Conservation (phyloP, 768 basidiomycete genomes). For the Amanita rimosa region DNA sequence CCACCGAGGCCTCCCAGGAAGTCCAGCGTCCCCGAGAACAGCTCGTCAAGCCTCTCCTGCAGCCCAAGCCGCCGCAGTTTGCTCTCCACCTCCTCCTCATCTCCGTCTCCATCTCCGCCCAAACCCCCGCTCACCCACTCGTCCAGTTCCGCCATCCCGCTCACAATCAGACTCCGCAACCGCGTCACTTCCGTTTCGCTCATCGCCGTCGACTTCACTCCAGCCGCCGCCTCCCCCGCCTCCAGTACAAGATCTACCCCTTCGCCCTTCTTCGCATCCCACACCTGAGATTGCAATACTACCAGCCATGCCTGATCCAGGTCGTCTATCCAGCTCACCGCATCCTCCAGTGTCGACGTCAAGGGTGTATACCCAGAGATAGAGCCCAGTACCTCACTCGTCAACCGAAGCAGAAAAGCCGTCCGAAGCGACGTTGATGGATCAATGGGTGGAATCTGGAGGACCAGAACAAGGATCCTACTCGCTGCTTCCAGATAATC, state of each 20-base stretch:
- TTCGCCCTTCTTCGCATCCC: constrained; percentile 41
- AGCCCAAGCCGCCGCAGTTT: constrained; percentile 41
- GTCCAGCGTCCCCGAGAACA: constrained; percentile 52
- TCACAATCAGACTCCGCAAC: constrained; percentile 54
- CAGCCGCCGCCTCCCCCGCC: constrained; percentile 19
- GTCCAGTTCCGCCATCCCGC: constrained; percentile 48
- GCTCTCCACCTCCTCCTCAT: constrained; percentile 21
- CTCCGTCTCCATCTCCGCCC: no score
- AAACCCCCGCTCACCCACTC: constrained; percentile 47
- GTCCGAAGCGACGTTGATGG: constrained; percentile 60
- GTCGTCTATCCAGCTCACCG: constrained; percentile 60
- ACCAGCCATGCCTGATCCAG: constrained; percentile 68
- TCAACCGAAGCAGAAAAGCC: constrained; percentile 59
- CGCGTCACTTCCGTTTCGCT: constrained; percentile 66
- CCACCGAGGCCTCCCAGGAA: constrained; percentile 40
- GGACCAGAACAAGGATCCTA: constrained; percentile 44
- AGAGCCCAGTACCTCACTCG: constrained; percentile 50
- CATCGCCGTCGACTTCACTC: constrained; percentile 32
- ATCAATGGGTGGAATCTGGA: constrained; percentile 67
- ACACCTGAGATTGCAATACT: constrained; percentile 51
- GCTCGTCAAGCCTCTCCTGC: constrained; percentile 50
- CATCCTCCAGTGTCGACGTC: constrained; percentile 30
- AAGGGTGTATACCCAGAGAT: constrained; percentile 51
- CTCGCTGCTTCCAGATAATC: constrained; percentile 50
- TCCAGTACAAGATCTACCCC: constrained; percentile 26